These are phyloP conservation scores for Saccharomycopsis crataegensis DNA, from an alignment of 1,139 yeast genomes.

Conservation along the genomic window DNA sequence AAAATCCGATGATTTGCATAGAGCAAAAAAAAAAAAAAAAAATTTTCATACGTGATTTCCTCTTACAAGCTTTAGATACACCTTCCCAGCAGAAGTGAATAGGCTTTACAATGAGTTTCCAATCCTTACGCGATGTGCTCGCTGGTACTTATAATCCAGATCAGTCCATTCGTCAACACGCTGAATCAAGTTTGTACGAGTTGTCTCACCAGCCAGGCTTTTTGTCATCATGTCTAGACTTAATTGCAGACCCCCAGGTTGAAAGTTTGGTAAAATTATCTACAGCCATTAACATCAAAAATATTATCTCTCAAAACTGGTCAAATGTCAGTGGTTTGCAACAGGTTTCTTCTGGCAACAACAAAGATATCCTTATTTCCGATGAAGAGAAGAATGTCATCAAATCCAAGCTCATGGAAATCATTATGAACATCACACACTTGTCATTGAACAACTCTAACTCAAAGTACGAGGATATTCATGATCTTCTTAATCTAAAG, in stretches of 20 bases:
- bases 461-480: background rate
- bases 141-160: conserved; percentile 74
- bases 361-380: conserved; percentile 35
- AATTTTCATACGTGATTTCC: no score
- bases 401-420: conserved; percentile 44
- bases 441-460: conserved; percentile 19
- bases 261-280: conserved; percentile 59
- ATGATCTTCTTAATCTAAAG: conserved; percentile 33
- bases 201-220: conserved; percentile 58
- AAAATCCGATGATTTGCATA: no score
- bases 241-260: conserved; percentile 45
- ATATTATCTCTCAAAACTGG: conserved; percentile 67
- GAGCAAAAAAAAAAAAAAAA: no score
- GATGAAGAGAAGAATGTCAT: conserved; percentile 67
- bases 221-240: conserved; percentile 74
- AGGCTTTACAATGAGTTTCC: conserved; percentile 7
- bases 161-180: conserved; percentile 52
- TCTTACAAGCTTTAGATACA: no score
- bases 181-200: conserved; percentile 61
- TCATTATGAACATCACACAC: conserved; percentile 33
- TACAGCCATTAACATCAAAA: conserved; percentile 84
- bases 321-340: background rate
- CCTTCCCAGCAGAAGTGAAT: no score
- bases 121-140: conserved; percentile 45
- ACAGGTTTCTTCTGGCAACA: background rate